A percentile compares a stretch with the other conserved stretches of the same genome.
Conservation (phyloP, 208 protist species). For the Trypanosoma melophagium region DNA sequence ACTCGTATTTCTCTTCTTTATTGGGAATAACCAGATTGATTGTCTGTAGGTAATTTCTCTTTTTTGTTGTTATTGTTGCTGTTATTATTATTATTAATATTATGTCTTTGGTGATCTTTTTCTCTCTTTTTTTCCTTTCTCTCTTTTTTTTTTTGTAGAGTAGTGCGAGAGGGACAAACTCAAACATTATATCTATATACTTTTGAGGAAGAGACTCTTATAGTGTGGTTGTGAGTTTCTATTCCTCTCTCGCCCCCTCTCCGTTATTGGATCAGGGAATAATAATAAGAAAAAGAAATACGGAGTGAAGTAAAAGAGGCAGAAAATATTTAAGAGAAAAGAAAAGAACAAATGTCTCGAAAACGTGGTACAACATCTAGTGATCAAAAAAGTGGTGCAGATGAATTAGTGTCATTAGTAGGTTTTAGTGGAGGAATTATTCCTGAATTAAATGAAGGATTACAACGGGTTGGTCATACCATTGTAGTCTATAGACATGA, state of each 20-base stretch:
- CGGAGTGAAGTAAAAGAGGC: too few species aligned
- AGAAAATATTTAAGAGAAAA: too few species aligned
- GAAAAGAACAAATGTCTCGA: too few species aligned
- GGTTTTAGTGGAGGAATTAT: constrained; percentile 58
- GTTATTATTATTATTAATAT: background rate
- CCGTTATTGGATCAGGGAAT: background rate
- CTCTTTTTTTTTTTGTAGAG: too few species aligned
- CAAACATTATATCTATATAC: too few species aligned
- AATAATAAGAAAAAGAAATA: background rate
- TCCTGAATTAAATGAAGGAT: constrained; percentile 61
- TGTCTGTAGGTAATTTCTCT: background rate
- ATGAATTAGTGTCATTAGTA: background rate
- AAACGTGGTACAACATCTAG: background rate
- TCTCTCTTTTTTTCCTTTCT: background rate
- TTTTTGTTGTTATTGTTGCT: background rate
- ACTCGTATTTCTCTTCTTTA: too few species aligned
- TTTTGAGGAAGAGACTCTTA: too few species aligned
- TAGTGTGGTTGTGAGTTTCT: too few species aligned
- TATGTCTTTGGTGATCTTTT: too few species aligned
- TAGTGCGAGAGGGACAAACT: too few species aligned
- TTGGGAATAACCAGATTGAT: too few species aligned
- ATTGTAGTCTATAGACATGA: constrained; percentile 70
- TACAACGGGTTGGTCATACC: constrained; percentile 79
- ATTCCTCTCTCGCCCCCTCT: background rate
- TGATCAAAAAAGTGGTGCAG: background rate